phyloP scores from a whole-genome alignment of 352 stramenopile species.

The Phytophthora fragariae region DNA sequence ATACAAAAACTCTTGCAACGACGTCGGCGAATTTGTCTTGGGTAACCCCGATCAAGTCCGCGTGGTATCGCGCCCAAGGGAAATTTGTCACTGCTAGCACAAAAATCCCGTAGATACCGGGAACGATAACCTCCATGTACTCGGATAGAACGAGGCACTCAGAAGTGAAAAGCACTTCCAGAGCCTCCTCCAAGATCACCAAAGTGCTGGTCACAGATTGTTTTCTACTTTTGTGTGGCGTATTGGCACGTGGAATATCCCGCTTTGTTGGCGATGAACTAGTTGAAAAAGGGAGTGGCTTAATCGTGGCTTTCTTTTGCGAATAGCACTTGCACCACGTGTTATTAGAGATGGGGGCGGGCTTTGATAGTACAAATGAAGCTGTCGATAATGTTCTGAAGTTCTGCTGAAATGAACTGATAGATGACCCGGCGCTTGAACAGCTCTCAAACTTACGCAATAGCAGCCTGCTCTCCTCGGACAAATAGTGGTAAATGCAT shows the following conservation, averaged over 20 bases:
- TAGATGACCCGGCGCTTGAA: not conserved
- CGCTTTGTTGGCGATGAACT: not conserved
- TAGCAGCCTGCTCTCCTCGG: not conserved
- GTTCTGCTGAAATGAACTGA: conserved; percentile 8
- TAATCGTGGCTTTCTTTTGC: not conserved
- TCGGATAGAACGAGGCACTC: conserved; percentile 50
- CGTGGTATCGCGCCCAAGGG: conserved; percentile 44
- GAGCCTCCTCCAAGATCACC: conserved; percentile 22
- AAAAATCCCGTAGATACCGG: conserved; percentile 38
- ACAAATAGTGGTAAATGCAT: conserved; percentile 21
- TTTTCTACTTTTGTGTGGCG: not conserved
- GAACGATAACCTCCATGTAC: conserved; percentile 51
- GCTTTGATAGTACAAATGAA: not conserved
- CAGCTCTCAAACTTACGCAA: not conserved
- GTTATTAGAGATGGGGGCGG: not conserved
- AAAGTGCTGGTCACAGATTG: conserved; percentile 12
- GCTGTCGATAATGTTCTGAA: not conserved
- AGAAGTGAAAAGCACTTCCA: conserved; percentile 41
- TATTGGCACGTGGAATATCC: not conserved
- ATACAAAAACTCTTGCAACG: conserved; percentile 30
- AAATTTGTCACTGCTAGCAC: conserved; percentile 25
- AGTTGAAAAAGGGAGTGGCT: not conserved
- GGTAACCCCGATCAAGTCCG: conserved; percentile 30
- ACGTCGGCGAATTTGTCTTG: not conserved
- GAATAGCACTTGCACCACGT: not conserved